Percentiles rank a stretch among this genome's conserved stretches.
These are phyloP conservation scores for Mycosphaerella sp. DNA, from an alignment of 2,329 filamentous ascomycete genomes.

Conservation along the genomic window DNA sequence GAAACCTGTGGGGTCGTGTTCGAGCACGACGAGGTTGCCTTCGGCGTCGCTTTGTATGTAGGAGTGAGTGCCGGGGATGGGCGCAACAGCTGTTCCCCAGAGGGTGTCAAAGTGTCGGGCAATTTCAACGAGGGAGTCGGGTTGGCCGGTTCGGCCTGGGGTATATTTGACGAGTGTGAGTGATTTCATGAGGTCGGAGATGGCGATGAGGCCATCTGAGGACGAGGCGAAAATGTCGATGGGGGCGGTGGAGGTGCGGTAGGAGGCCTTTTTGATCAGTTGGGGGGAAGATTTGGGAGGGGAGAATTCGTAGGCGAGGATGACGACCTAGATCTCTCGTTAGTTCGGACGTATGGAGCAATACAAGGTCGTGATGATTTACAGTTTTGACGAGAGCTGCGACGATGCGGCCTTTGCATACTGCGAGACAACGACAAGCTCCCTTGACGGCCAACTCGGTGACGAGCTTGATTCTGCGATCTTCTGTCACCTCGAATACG, in stretches of 20 bases:
- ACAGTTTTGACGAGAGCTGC: conserved; percentile 79
- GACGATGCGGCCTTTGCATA: conserved; percentile 71
- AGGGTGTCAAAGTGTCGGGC: conserved; percentile 73
- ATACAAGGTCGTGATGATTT: not conserved
- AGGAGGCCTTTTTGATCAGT: conserved; percentile 66
- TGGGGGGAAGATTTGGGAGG: conserved; percentile 44
- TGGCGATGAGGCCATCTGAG: conserved; percentile 63
- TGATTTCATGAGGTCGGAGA: conserved; percentile 93
- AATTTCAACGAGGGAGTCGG: conserved; percentile 62
- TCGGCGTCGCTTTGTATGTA: conserved; percentile 82
- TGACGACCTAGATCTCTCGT: conserved; percentile 41
- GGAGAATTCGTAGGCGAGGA: conserved; percentile 53
- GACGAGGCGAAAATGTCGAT: conserved; percentile 66
- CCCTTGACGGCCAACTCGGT: conserved; percentile 65
- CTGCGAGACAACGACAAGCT: conserved; percentile 69
- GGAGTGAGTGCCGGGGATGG: conserved; percentile 58
- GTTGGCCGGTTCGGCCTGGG: conserved; percentile 46
- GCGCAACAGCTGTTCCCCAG: conserved; percentile 74
- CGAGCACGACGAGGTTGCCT: conserved; percentile 79
- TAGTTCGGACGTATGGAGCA: conserved; percentile 42
- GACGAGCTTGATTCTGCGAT: conserved; percentile 66
- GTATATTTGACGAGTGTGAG: conserved; percentile 69
- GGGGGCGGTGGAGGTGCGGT: conserved; percentile 75
- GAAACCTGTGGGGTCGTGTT: conserved; percentile 64
- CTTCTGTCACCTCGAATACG: conserved; percentile 72